These are phyloP conservation scores for Rhizopogon sp. DNA, from an alignment of 768 basidiomycete species.

Conservation along the genomic window DNA sequence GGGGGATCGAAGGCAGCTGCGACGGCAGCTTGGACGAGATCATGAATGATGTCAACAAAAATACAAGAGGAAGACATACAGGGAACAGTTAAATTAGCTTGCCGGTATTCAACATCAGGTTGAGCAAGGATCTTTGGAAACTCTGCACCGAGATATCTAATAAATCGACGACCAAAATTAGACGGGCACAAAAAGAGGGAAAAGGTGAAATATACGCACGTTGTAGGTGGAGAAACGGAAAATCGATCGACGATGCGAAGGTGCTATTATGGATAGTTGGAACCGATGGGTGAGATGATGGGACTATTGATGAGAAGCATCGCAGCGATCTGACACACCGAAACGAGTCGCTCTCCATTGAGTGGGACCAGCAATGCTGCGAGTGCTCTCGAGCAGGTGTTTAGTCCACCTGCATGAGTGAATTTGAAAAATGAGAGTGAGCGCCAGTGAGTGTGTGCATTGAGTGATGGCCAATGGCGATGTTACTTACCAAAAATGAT, in stretches of 20 bases:
- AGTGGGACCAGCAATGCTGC: slow-evolving; percentile 63
- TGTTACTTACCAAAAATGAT: slow-evolving; percentile 67
- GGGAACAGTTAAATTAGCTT: slow-evolving; percentile 73
- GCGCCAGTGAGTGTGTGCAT: slow-evolving; percentile 6
- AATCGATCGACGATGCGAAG: slow-evolving; percentile 72
- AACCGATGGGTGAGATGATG: slow-evolving; percentile 4
- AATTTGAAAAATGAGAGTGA: slow-evolving; percentile 5
- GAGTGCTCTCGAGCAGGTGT: slow-evolving; percentile 72
- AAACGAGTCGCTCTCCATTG: slow-evolving; percentile 64
- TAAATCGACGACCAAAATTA: slow-evolving; percentile 5
- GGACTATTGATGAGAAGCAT: slow-evolving; percentile 7
- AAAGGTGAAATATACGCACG: slow-evolving; percentile 38
- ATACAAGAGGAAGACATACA: slow-evolving; percentile 35
- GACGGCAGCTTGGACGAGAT: slow-evolving; percentile 50
- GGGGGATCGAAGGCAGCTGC: slow-evolving; percentile 67
- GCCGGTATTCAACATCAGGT: slow-evolving; percentile 72
- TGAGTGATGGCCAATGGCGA: not conserved
- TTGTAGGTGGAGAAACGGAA: slow-evolving; percentile 69
- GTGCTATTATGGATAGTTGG: slow-evolving; percentile 34
- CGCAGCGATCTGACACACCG: slow-evolving; percentile 40
- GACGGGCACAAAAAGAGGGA: slow-evolving; percentile 14
- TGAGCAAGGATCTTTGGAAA: slow-evolving; percentile 68
- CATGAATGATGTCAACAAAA: slow-evolving; percentile 9
- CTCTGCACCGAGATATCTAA: slow-evolving; percentile 72
- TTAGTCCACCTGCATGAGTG: slow-evolving; percentile 60